Base-by-base conservation (phyloP, 2,329 filamentous ascomycete species). In the Colletotrichum acutatum region DNA sequence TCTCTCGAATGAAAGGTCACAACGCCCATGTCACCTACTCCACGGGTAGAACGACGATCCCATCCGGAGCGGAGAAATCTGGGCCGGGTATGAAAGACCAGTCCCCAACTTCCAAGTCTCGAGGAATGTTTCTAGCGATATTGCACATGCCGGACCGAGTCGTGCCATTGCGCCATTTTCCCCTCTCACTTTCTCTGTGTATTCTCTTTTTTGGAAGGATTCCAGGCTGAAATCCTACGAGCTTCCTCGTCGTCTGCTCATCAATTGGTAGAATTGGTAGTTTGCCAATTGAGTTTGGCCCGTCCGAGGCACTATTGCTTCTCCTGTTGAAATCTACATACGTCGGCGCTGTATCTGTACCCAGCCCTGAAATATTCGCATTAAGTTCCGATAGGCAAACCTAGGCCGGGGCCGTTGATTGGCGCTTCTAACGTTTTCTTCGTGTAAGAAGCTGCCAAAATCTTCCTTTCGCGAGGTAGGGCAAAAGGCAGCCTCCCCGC, bases 91-190 rank as follows among this genome's bases (percentile, higher is more conserved):
- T n/a, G 37, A 46, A 28, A 16, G 28, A 64, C 28, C 26, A 58
- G 19, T n/a, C 7, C 7, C 37, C 37, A 19, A 42, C 37, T 42
- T 42, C 5, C 14, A 11, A 54, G 61, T 52, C 32, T 26, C 7
- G 49, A 68, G 62, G 57, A 57, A 62, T 68, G 65, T 28, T 26
- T 22, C 8, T 34, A 22, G 28, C 30, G 16, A 34, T 57, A 62
- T 62, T 63, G 28, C 57, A 52, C 57, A 52, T 62, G 49, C 49
- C 57, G 64, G 42, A 49, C 8, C 22, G 26, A n/a, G 22, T 16
- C 68, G 60, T 42, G 68, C 56, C 57, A 61, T n/a, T 30, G 46
- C 52, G 64, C 68, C 9, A 34, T 26, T 46, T 16, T 56, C 8
- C 12, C 14, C 22, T 14, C 28, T n/a, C 42, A 49, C 42, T 49